Percentiles rank a stretch among this genome's conserved stretches.
Conservation (phyloP, 2,329 filamentous ascomycete species). For the Colletotrichum sp. region DNA sequence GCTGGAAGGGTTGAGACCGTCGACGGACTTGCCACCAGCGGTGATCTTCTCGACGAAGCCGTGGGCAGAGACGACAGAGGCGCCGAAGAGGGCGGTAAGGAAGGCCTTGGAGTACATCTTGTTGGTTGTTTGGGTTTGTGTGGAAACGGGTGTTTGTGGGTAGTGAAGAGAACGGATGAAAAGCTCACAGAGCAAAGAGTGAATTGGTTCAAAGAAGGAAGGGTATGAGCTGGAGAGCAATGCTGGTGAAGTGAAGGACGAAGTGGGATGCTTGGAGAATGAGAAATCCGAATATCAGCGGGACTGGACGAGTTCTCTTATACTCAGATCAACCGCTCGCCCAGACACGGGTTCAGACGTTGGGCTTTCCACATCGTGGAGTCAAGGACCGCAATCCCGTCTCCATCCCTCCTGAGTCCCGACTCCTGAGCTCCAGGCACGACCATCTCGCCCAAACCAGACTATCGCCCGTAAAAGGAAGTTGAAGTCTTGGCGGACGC, state of each 20-base stretch:
- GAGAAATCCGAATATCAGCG: background rate
- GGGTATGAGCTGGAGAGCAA: slow-evolving; percentile 5
- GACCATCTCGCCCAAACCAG: background rate
- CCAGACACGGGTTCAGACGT: background rate
- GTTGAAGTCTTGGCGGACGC: background rate
- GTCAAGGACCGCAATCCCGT: slow-evolving; percentile 7
- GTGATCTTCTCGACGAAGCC: slow-evolving; percentile 34
- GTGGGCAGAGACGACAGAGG: slow-evolving; percentile 32
- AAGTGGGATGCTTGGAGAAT: background rate
- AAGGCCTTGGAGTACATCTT: slow-evolving; percentile 23
- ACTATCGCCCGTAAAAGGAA: slow-evolving; percentile 6
- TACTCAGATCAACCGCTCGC: background rate
- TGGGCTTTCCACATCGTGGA: background rate
- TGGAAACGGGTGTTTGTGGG: background rate
- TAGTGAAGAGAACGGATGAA: slow-evolving; percentile 5
- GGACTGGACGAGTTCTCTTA: slow-evolving; percentile 5
- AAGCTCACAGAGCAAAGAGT: slow-evolving; percentile 21
- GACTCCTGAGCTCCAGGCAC: background rate
- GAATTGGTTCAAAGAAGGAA: slow-evolving; percentile 4
- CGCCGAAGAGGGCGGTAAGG: slow-evolving; percentile 25
- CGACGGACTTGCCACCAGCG: slow-evolving; percentile 34
- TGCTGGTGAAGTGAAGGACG: slow-evolving; percentile 10
- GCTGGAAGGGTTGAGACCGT: slow-evolving; percentile 28
- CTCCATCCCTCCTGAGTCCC: background rate
- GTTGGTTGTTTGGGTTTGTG: background rate